phyloP scores from a whole-genome alignment of 2,329 filamentous ascomycete genomes.

The Aspergillus tanneri region DNA sequence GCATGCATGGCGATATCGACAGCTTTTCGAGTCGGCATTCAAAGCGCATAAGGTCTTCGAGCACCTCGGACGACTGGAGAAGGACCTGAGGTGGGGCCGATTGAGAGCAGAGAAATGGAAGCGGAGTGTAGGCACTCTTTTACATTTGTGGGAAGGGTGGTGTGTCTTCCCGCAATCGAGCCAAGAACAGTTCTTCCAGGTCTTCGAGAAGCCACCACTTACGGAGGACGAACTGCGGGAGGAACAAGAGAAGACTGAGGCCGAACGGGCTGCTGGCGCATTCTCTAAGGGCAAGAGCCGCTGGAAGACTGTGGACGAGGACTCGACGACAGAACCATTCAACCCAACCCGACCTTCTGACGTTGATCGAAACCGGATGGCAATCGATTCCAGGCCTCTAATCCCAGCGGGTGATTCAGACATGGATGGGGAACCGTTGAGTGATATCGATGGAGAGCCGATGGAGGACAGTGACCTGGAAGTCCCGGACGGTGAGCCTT shows the following conservation, averaged over 20 bases:
- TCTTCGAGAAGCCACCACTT: conserved; percentile 69
- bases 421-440: conserved; percentile 44
- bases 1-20: conserved; percentile 82
- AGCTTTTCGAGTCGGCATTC: conserved; percentile 73
- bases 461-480: conserved; percentile 54
- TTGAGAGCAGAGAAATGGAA: conserved; percentile 83
- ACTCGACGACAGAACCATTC: conserved; percentile 32
- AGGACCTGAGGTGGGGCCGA: conserved; percentile 73
- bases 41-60: conserved; percentile 70
- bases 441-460: conserved; percentile 45
- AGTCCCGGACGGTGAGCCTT: conserved; percentile 48
- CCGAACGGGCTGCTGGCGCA: conserved; percentile 37
- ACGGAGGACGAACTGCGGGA: conserved; percentile 47
- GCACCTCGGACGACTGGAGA: conserved; percentile 69
- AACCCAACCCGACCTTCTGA: conserved; percentile 27
- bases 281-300: conserved; percentile 45
- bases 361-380: conserved; percentile 32
- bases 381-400: conserved; percentile 32
- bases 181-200: conserved; percentile 67
- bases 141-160: conserved; percentile 67
- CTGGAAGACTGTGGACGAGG: conserved; percentile 50
- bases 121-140: conserved; percentile 66
- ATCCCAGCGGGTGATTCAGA: conserved; percentile 45
- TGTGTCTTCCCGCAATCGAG: conserved; percentile 69
- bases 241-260: conserved; percentile 46